Base-by-base conservation (phyloP, 2,329 filamentous ascomycete genomes). In the Aspergillus unguis region DNA sequence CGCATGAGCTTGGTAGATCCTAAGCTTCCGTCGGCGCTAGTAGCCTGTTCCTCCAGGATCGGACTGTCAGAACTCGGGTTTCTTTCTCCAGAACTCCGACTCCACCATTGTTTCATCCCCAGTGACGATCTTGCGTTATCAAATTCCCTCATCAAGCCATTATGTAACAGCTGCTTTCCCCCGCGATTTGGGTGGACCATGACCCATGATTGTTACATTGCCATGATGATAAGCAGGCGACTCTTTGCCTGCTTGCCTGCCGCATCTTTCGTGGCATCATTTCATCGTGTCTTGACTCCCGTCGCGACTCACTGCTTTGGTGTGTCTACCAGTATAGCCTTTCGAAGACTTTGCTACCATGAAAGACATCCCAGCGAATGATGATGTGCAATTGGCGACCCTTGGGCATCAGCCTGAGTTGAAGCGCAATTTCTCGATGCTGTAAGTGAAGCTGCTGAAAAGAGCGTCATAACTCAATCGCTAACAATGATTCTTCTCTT, bases 351-450 rank as follows among this genome's bases (percentile, higher is more conserved):
- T 10, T 4, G 17, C 5, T 41, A 59, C 44, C 10, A 57, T 57
- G 54, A 58, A 62, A 48, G 44, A 58, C 11, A 35, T 58, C 10
- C 57, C 28, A 28, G 58, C 52, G 54, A 70, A 71, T 33, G 78
- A 80, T 66, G 75, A 77, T 56, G 75, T 71, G 45, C 75, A 79
- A 54, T 68, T 82, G 62, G 79, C 78, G n/a, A 72, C 75, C 36
- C 65, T 85, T 58, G 83, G 83, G 52, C 77, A 84, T 64, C 78
- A 78, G 67, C 77, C 79, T 45, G 81, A 84, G 61, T 67, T 85
- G 48, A 74, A 81, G 59, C 74, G 82, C 27, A 80, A 83, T 57
- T 84, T 83, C 66, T 80, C 77, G 3, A 74, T 78, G 32, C 61
- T 85, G 69, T 71, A 62, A 42, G 66, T 62, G 29, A 43, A 35